Percentiles rank a stretch among this genome's conserved stretches.
phyloP scores from a whole-genome alignment of 2,329 filamentous ascomycete species.

The Epichloe gansuensis region DNA sequence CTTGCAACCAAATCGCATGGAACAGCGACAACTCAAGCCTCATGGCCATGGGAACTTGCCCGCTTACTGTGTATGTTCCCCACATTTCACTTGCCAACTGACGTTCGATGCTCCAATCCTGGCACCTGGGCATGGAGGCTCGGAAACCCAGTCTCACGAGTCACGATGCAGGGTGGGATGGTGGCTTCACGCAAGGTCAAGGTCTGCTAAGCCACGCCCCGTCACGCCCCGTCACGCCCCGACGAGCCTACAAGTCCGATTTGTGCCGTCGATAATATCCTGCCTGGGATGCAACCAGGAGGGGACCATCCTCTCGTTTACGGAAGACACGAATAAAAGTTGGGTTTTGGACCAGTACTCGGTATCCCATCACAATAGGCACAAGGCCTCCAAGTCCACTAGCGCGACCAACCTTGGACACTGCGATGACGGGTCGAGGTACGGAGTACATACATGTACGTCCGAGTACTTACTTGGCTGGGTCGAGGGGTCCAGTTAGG shows the following conservation, averaged over 20 bases:
- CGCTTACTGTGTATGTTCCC: constrained; percentile 1
- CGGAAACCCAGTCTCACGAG: constrained; percentile 2
- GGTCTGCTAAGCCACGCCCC: constrained; percentile 2
- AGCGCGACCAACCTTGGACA: neutral
- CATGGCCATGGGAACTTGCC: constrained; percentile 1
- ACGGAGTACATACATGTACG: neutral
- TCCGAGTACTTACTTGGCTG: neutral
- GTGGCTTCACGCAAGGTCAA: constrained; percentile 2
- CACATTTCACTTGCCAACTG: constrained; percentile 1
- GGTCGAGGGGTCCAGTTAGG: neutral
- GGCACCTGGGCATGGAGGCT: neutral
- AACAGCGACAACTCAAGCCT: neutral
- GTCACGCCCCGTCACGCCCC: no score
- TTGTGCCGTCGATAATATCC: constrained; percentile 10
- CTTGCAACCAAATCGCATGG: neutral
- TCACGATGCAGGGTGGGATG: constrained; percentile 3
- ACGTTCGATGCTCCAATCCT: constrained; percentile 1
- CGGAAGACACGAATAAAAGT: neutral
- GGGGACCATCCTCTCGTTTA: neutral
- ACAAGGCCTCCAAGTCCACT: neutral
- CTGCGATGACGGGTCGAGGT: neutral
- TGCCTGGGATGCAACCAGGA: constrained; percentile 9
- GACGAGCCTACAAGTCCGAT: neutral
- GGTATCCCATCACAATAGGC: neutral
- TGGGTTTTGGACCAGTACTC: neutral